These are phyloP conservation scores for Cyclotella choctawhatcheeana DNA, from an alignment of 108 stramenopile species.

Conservation along the genomic window DNA sequence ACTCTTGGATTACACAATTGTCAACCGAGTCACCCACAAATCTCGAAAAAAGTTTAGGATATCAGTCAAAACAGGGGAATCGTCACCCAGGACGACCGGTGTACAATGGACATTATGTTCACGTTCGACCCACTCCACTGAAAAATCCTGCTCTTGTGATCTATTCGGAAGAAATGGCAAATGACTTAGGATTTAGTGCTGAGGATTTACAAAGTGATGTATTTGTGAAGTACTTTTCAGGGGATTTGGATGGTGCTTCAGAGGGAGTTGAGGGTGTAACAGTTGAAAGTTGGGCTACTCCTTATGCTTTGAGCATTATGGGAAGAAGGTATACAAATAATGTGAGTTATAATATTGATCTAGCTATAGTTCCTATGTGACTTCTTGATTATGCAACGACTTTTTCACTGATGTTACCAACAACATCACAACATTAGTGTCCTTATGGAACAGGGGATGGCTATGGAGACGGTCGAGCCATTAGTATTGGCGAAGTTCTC, in stretches of 20 bases:
- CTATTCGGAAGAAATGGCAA: too few species aligned
- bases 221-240: conserved; percentile 75
- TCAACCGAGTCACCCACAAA: too few species aligned
- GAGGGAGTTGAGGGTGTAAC: not conserved
- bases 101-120: conserved; percentile 83
- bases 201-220: conserved; percentile 59
- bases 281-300: conserved; percentile 83
- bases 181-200: conserved; percentile 49
- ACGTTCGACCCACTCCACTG: conserved; percentile 72
- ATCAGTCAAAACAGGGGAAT: too few species aligned
- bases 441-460: too few species aligned
- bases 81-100: conserved; percentile 65
- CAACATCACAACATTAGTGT: too few species aligned
- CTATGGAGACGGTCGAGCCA: conserved; percentile 91
- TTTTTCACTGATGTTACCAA: too few species aligned
- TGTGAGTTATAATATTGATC: too few species aligned
- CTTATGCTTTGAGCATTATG: conserved; percentile 88
- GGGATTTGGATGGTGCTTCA: conserved; percentile 55
- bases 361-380: too few species aligned
- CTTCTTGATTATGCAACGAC: too few species aligned
- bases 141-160: conserved; percentile 54
- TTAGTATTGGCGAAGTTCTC: conserved; percentile 74
- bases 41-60: too few species aligned
- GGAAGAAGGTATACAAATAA: conserved; percentile 75
- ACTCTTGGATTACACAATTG: too few species aligned